Base-by-base conservation (phyloP, 148 eudicot genomes). In the Mesembryanthemum crystallinum region DNA sequence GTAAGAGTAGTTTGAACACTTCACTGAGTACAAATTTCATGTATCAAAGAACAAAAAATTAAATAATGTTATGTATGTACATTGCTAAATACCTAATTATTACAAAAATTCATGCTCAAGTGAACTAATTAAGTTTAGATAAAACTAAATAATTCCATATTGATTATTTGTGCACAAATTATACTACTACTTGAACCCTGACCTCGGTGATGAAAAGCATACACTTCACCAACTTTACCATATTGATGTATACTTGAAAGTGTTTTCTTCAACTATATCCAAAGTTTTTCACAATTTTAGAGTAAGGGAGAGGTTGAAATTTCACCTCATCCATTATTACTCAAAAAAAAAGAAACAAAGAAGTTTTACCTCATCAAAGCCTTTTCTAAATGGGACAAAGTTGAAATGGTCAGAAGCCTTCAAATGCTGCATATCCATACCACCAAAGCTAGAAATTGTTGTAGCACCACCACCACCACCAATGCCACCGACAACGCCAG, bases 371-470 rank as follows among this genome's bases (percentile, higher is more conserved):
- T 92, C 88, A 78, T 88, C 89, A 77, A 88, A 91, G 63, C 76
- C 67, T 85, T 86, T 91, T 71, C 92, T 79, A 68, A 84, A 92
- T 30, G 93, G 88, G 37, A 77, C 83, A 87, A 82, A 90, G 27
- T 87, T 81, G 78, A 85, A 92, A 72, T 85, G 87, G n/a, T 90
- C 89, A 71, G 65, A 61, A 52, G 80, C 82, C 83, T 94, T 88
- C 61, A 88, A 58, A 68, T 88, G 96, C 24, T 89, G 97, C 77
- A 89, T 81, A 70, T 93, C 98, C 83, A 93, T 73, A 45, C 87
- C 75, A 58, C 42, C 75, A 60, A 83, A 83, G 76, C 85, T 83
- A 13, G 90, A 62, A 63, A 87, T 81, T 43, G 82, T 71, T 65
- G 83, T 73, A 64, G 80, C 82, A 64, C 58, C 85, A 25, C 73